Base-by-base conservation (phyloP, 129 eudicot species). In the Saposhnikovia divaricata region DNA sequence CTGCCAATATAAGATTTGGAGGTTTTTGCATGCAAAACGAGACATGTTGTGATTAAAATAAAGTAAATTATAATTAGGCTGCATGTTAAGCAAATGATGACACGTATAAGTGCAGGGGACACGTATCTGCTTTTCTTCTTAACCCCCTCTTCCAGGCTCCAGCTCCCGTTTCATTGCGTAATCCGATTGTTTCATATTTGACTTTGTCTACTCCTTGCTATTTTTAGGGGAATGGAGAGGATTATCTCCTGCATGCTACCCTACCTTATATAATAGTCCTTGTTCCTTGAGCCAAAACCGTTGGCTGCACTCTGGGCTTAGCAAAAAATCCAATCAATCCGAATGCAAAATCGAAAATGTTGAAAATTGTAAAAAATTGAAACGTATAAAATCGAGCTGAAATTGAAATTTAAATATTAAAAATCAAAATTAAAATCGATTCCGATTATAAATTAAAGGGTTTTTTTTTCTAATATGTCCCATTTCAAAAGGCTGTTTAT, bases 61-160 rank as follows among this genome's bases (percentile, higher is more conserved):
- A 68, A 68, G 43, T 28, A 34, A 68, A 4, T n/a, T 9, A n/a
- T n/a, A n/a, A 68, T 68, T 68, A 27, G 7, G 9, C 42, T 68
- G 73, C 73, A 31, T 68, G 73, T 68, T 68, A 68, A 68, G 73
- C 43, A 68, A 31, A 68, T 68, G 73, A 68, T 68, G 42, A 34
- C 73, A 68, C 73, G 73, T 68, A 15, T 68, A 5, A 68, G 16
- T 15, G 21, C 40, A 31, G 42, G 0, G 39, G 42, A 68, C 73
- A 68, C 73, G 73, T 68, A 27, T 68, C 42, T 4, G 0, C 39
- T 34, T 68, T 68, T 68, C 43, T 28, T 4, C 9, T 25, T 2
- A 8, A 61, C 14, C 34, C 69, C 69, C 69, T 25, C 37, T 34
- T 34, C 39, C 23, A 68, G 9, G n/a, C n/a, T n/a, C n/a, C 23